Conservation (phyloP, 805 yeast species). For the Danielozyma ontarioensis region DNA sequence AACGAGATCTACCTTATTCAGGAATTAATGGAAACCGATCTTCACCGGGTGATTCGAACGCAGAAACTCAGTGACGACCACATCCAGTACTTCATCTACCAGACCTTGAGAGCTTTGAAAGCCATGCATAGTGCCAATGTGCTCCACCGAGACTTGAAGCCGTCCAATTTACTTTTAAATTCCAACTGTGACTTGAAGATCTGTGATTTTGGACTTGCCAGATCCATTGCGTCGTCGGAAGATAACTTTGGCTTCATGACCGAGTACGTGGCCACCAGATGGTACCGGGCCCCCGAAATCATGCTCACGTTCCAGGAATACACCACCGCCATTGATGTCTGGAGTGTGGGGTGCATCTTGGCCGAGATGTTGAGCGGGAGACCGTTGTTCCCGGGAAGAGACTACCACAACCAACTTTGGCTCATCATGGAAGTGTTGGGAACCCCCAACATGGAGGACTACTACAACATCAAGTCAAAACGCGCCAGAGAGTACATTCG, state of each 20-base stretch:
- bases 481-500: conserved; percentile 87
- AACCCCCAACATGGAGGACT: conserved; percentile 79
- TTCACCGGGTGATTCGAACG: conserved; percentile 74
- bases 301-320: conserved; percentile 93
- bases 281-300: conserved; percentile 98
- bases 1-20: conserved; percentile 85
- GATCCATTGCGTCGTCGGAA: conserved; percentile 56
- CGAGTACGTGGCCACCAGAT: conserved; percentile 94
- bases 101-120: conserved; percentile 83
- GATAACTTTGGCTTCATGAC: conserved; percentile 82
- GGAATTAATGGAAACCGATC: conserved; percentile 84
- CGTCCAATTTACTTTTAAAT: conserved; percentile 78
- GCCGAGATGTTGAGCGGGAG: conserved; percentile 85
- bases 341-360: conserved; percentile 95
- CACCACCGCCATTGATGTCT: conserved; percentile 91
- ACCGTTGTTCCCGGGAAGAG: conserved; percentile 91
- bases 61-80: conserved; percentile 88
- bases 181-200: conserved; percentile 91
- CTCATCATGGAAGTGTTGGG: conserved; percentile 82
- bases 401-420: conserved; percentile 86
- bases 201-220: conserved; percentile 91
- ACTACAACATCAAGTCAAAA: conserved; percentile 65
- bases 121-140: conserved; percentile 93
- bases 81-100: conserved; percentile 89
- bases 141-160: conserved; percentile 88